These are phyloP conservation scores for Filobasidium wieringae DNA, from an alignment of 768 basidiomycete genomes.

Conservation along the genomic window DNA sequence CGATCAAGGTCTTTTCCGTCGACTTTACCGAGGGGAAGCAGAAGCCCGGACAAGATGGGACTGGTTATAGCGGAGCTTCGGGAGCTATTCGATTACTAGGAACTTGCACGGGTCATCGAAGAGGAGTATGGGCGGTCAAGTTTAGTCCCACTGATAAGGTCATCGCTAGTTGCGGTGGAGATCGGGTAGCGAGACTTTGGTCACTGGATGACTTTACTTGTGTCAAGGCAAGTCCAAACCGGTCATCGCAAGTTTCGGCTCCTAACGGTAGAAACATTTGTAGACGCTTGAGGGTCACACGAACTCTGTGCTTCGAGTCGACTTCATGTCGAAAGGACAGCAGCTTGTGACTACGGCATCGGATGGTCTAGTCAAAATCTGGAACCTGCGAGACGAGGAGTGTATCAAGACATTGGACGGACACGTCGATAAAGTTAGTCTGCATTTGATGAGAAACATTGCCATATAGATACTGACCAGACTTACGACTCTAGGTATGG, in stretches of 20 bases:
- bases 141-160: constrained; percentile 74
- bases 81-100: constrained; percentile 69
- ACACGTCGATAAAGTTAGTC: constrained; percentile 87
- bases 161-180: constrained; percentile 86
- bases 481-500: constrained; percentile 63
- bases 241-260: neutral
- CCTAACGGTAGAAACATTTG: neutral
- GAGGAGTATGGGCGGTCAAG: constrained; percentile 88
- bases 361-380: constrained; percentile 90
- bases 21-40: constrained; percentile 43
- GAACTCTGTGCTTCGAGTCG: constrained; percentile 86
- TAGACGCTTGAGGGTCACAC: constrained; percentile 98
- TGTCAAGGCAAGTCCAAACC: constrained; percentile 47
- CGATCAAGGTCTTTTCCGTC: constrained; percentile 78
- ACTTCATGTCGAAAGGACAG: constrained; percentile 69
- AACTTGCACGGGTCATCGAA: constrained; percentile 87
- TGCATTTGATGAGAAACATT: neutral
- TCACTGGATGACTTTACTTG: constrained; percentile 86
- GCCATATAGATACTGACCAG: too few relatives aligned
- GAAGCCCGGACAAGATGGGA: constrained; percentile 17
- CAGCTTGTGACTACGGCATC: constrained; percentile 84
- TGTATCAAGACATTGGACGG: constrained; percentile 84
- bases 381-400: constrained; percentile 81
- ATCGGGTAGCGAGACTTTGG: constrained; percentile 91
- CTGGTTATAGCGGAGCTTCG: constrained; percentile 38